Percentiles rank a stretch among this genome's conserved stretches.
phyloP scores from a whole-genome alignment of 805 yeast species.

The Yarrowia sp. region DNA sequence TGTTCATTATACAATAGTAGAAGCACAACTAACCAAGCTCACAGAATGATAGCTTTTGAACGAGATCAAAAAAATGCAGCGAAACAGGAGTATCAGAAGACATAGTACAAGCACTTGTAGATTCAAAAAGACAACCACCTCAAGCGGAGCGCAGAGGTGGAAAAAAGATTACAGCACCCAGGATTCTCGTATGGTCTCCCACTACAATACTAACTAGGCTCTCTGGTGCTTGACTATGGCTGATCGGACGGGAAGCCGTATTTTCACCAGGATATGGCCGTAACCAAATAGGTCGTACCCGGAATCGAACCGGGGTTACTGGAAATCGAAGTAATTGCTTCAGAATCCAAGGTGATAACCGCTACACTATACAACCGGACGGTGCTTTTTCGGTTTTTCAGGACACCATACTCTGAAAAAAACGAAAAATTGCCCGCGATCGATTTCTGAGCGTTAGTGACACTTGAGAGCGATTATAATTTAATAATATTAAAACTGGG shows the following conservation, averaged over 20 bases:
- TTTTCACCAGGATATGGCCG: slow-evolving; percentile 27
- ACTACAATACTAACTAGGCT: slow-evolving; percentile 26
- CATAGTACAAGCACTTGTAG: background rate
- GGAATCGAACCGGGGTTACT: slow-evolving; percentile 27
- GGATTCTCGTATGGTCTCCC: slow-evolving; percentile 27
- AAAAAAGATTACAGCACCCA: slow-evolving; percentile 24
- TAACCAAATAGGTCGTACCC: slow-evolving; percentile 23
- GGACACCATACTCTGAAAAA: no score
- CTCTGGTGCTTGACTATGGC: slow-evolving; percentile 27
- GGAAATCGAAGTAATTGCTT: slow-evolving; percentile 11
- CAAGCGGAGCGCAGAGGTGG: background rate
- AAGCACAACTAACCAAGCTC: no score
- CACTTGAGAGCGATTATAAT: no score
- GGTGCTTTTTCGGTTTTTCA: no score
- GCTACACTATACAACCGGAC: slow-evolving; percentile 25
- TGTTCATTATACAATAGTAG: no score
- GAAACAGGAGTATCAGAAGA: no score
- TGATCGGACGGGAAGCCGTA: slow-evolving; percentile 27
- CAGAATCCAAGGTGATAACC: slow-evolving; percentile 27
- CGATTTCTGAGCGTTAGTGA: no score
- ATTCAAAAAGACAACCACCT: background rate
- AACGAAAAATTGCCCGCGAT: no score
- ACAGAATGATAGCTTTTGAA: no score
- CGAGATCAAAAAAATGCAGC: no score
- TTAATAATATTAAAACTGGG: no score